These are phyloP conservation scores for Fraxinus ornus DNA, from an alignment of 305 asterid species.

Conservation along the genomic window DNA sequence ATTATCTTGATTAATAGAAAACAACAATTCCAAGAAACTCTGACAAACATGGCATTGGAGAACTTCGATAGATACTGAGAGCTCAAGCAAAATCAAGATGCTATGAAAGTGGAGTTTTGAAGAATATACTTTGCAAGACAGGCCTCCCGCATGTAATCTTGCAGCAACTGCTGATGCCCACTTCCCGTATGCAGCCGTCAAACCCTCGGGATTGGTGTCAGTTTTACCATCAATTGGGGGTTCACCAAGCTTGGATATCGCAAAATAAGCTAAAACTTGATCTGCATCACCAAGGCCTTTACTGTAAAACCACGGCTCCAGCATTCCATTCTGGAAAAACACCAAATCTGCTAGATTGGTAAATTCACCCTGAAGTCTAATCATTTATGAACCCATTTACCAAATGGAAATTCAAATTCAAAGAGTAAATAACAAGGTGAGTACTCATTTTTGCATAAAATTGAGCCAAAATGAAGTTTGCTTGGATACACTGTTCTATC, in stretches of 20 bases:
- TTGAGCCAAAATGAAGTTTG: neutral
- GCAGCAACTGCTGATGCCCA: conserved; percentile 92
- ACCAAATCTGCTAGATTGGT: conserved; percentile 92
- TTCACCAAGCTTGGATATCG: conserved; percentile 89
- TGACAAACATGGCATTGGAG: neutral
- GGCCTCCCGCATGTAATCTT: conserved; percentile 80
- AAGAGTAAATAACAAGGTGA: neutral
- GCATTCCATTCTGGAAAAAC: conserved; percentile 99
- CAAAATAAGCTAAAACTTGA: conserved; percentile 95
- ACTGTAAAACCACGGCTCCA: conserved; percentile 93
- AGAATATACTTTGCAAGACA: conserved; percentile 78
- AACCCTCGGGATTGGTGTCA: conserved; percentile 90
- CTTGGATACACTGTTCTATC: neutral
- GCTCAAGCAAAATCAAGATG: neutral
- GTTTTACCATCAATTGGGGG: conserved; percentile 91
- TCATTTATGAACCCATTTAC: conserved; percentile 3
- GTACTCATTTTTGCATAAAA: neutral
- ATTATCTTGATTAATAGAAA: conserved; percentile 3
- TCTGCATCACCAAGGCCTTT: conserved; percentile 83
- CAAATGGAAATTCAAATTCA: neutral
- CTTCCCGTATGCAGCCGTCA: conserved; percentile 89
- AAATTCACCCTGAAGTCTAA: conserved; percentile 40
- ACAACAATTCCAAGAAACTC: neutral
- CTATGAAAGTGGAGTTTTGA: neutral
- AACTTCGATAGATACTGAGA: neutral